These are phyloP conservation scores for Chaetoceros tenuissimus DNA, from an alignment of 108 stramenopile genomes.

Conservation along the genomic window DNA sequence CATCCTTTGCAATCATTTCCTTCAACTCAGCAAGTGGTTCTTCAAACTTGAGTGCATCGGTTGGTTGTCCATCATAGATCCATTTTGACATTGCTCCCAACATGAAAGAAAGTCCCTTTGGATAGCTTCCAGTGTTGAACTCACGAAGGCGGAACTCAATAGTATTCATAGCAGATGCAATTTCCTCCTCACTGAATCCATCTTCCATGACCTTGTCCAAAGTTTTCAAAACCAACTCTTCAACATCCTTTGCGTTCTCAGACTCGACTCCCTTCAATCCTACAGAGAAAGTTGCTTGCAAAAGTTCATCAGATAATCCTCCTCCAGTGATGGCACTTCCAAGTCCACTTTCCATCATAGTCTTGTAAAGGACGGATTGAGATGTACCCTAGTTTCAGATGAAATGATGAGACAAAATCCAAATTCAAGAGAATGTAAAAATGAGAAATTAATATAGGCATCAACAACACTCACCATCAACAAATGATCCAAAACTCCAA, in stretches of 20 bases:
- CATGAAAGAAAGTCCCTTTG: slow-evolving; percentile 93
- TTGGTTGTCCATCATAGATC: slow-evolving; percentile 89
- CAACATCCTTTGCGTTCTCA: slow-evolving; percentile 71
- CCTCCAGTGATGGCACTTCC: slow-evolving; percentile 79
- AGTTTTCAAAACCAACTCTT: slow-evolving; percentile 72
- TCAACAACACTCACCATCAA: slow-evolving; percentile 89
- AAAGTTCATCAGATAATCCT: slow-evolving; percentile 83
- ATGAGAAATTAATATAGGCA: too few species aligned
- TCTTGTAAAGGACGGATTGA: slow-evolving; percentile 82
- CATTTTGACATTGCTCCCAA: slow-evolving; percentile 89
- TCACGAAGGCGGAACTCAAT: slow-evolving; percentile 92
- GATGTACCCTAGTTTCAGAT: slow-evolving; percentile 58
- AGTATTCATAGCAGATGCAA: slow-evolving; percentile 92
- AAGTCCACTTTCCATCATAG: slow-evolving; percentile 60
- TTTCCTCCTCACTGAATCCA: slow-evolving; percentile 84
- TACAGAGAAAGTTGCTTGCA: slow-evolving; percentile 89
- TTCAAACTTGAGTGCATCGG: slow-evolving; percentile 87
- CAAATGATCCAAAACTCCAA: slow-evolving; percentile 87
- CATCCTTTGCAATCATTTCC: slow-evolving; percentile 62
- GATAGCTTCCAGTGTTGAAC: slow-evolving; percentile 97
- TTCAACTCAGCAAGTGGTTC: slow-evolving; percentile 82
- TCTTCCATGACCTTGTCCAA: slow-evolving; percentile 73
- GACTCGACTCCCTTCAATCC: slow-evolving; percentile 84
- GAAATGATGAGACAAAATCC: too few species aligned
- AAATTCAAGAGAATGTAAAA: too few species aligned